Evolutionary conservation across 2,329 filamentous ascomycete species (phyloP).

Genomic region (Verticillium zaregamsianum): DNA sequence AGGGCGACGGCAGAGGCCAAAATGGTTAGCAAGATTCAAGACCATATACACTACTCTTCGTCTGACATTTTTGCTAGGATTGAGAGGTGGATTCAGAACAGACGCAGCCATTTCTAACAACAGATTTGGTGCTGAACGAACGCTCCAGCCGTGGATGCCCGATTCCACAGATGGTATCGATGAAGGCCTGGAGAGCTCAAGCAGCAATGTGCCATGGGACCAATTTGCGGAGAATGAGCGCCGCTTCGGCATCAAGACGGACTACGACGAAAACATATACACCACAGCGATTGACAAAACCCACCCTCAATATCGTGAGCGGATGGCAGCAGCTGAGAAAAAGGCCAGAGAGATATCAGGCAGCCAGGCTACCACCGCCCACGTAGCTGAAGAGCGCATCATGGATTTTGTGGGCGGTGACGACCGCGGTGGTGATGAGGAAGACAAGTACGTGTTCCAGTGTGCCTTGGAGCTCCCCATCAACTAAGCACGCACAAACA

Average conservation of each 20-base stretch:
- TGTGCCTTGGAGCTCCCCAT: background rate
- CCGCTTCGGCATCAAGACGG: slow-evolving; percentile 81
- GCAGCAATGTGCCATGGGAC: slow-evolving; percentile 66
- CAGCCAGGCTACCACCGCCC: slow-evolving; percentile 67
- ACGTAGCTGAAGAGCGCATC: slow-evolving; percentile 86
- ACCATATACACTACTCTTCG: background rate
- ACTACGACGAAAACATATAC: slow-evolving; percentile 93
- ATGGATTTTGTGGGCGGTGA: slow-evolving; percentile 61
- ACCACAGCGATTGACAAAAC: slow-evolving; percentile 85
- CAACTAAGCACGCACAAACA: slow-evolving; percentile 25
- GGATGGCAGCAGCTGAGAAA: slow-evolving; percentile 72
- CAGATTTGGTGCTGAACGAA: slow-evolving; percentile 64
- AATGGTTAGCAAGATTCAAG: slow-evolving; percentile 29
- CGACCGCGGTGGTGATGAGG: slow-evolving; percentile 72
- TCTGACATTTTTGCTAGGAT: slow-evolving; percentile 45
- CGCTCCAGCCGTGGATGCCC: slow-evolving; percentile 78
- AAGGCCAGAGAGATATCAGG: slow-evolving; percentile 88
- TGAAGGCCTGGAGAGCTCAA: slow-evolving; percentile 63
- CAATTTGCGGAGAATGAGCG: slow-evolving; percentile 90
- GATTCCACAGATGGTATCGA: slow-evolving; percentile 59
- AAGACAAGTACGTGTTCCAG: slow-evolving; percentile 70
- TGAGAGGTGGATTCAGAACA: slow-evolving; percentile 70
- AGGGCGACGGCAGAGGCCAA: slow-evolving; percentile 28
- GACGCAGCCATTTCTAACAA: slow-evolving; percentile 83
- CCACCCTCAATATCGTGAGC: slow-evolving; percentile 76